Base-by-base conservation (phyloP, 805 yeast species). In the Scheffersomyces coipomensis region DNA sequence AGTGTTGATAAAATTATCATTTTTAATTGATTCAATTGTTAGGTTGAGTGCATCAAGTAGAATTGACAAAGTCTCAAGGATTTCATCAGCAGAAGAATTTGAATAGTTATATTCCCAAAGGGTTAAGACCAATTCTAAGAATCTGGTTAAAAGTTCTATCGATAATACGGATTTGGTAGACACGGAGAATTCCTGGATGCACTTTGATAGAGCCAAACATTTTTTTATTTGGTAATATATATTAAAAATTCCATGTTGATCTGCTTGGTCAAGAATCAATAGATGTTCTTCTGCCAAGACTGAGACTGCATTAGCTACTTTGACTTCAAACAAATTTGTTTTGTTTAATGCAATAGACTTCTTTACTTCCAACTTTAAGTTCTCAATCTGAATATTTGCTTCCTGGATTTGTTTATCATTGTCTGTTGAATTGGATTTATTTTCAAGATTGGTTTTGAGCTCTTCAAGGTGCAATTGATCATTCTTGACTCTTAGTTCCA, bases 401-500 rank as follows among this genome's bases (percentile, higher is more conserved):
- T 13, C 5, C 6, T 13, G 18, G 5, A 13, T 5, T 8, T n/a
- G 5, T 13, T 7, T 5, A 5, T 27, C 30, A 13, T 5, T n/a
- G 5, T 5, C 5, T 5, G 18, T 13, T 3, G n/a, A 5, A 5
- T 5, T 13, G 7, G 17, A n/a, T 27, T 13, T n/a, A n/a, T 27
- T n/a, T 9, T 12, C 13, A 8, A 27, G 17, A 5, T 27, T 15
- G 9, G 15, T 13, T 27, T 27, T 27, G 6, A 27, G 30, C 15
- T 13, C 30, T 4, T 27, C 30, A 27, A 27, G n/a, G 6, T 13
- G 7, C 11, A 7, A 15, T 12, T 27, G n/a, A 27, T 27, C 30
- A 5, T n/a, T 35, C 16, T 44, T 33, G 3, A 59, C 42, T 6
- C 45, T 45, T 6, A 43, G 41, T 36, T 37, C 37, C 16, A 66